phyloP scores from a whole-genome alignment of 2,329 filamentous ascomycete species.

The Penicillium sp. region DNA sequence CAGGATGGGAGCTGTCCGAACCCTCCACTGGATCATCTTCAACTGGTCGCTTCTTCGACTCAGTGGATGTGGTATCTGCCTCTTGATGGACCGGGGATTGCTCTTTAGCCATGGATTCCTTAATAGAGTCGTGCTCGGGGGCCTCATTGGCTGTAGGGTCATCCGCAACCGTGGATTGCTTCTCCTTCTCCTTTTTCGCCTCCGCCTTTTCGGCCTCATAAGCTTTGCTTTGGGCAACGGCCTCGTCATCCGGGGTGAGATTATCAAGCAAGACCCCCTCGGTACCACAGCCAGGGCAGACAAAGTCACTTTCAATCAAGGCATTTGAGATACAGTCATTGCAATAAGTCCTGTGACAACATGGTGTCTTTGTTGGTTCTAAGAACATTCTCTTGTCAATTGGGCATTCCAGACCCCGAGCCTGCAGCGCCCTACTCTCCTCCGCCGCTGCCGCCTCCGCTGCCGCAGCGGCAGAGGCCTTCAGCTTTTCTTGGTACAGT shows the following conservation, averaged over 20 bases:
- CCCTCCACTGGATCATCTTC: conserved; percentile 62
- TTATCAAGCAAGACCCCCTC: conserved; percentile 93
- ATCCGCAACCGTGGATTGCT: conserved; percentile 31
- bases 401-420: conserved; percentile 85
- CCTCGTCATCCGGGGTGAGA: conserved; percentile 77
- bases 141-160: conserved; percentile 16
- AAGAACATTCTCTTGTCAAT: conserved; percentile 98
- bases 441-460: conserved; percentile 74
- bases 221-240: conserved; percentile 72
- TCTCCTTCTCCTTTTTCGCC: conserved; percentile 46
- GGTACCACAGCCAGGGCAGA: conserved; percentile 87
- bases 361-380: conserved; percentile 98
- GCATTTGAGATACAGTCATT: conserved; percentile 99
- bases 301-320: conserved; percentile 96
- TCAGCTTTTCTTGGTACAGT: conserved; percentile 91
- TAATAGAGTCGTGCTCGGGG: conserved; percentile 10
- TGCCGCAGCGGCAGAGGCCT: conserved; percentile 78
- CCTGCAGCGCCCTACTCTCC: conserved; percentile 82
- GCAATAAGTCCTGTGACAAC: conserved; percentile 97
- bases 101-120: conserved; percentile 16
- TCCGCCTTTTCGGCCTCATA: conserved; percentile 60
- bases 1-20: conserved; percentile 43
- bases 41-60: conserved; percentile 76
- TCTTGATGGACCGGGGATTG: conserved; percentile 33
- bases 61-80: conserved; percentile 33